Percentiles rank a stretch among this genome's conserved stretches.
These are phyloP conservation scores for Ustilago vetiveriae DNA, from an alignment of 1,284 basidiomycete genomes.

Conservation along the genomic window DNA sequence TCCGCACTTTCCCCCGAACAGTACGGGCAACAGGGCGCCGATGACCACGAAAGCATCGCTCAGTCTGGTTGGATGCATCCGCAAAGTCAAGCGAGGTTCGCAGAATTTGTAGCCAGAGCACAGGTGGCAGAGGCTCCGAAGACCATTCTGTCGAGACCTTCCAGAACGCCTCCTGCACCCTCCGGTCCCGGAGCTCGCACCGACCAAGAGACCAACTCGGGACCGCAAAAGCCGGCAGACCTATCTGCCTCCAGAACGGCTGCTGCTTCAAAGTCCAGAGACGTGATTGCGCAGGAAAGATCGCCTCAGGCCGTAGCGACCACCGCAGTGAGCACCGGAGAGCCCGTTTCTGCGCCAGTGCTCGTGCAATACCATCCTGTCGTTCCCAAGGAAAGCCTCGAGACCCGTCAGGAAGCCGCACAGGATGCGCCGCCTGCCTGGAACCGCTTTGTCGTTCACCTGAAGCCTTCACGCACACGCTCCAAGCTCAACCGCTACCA, in stretches of 20 bases:
- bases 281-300: conserved; percentile 6
- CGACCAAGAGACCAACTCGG: background rate
- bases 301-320: conserved; percentile 1
- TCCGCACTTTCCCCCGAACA: conserved; percentile 4
- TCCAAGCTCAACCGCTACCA: conserved; percentile 40
- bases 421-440: conserved; percentile 55
- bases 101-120: background rate
- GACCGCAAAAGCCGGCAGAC: too few relatives aligned
- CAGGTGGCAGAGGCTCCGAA: conserved; percentile 12
- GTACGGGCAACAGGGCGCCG: conserved; percentile 5
- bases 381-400: conserved; percentile 37
- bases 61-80: background rate
- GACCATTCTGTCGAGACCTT: conserved; percentile 30
- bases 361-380: conserved; percentile 23
- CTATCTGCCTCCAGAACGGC: conserved; percentile 3
- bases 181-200: conserved; percentile 2
- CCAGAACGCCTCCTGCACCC: conserved; percentile 6
- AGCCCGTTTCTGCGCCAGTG: conserved; percentile 12
- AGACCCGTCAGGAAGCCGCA: conserved; percentile 40
- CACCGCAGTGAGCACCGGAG: background rate
- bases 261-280: conserved; percentile 5
- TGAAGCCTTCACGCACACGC: conserved; percentile 23
- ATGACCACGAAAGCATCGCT: background rate
- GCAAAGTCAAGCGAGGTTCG: background rate
- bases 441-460: conserved; percentile 50